Evolutionary conservation across 768 basidiomycete genomes (phyloP).

Genomic region (Amyloporia xantha): DNA sequence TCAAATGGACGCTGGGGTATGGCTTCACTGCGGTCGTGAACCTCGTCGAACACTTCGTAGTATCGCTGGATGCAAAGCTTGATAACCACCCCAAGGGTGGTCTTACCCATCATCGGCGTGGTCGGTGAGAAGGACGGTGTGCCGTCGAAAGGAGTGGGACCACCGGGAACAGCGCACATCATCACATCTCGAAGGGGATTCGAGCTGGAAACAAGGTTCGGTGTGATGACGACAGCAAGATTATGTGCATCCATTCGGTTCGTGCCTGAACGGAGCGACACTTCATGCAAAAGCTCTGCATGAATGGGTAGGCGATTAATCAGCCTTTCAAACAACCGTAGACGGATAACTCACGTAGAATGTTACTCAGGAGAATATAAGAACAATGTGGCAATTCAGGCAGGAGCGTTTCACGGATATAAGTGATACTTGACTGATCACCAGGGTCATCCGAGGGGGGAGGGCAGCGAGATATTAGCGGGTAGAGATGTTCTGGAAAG

Average conservation of each 20-base stretch:
- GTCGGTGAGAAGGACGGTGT: slow-evolving; percentile 16
- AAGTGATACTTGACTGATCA: slow-evolving; percentile 53
- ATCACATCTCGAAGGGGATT: slow-evolving; percentile 65
- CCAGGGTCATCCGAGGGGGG: slow-evolving; percentile 40
- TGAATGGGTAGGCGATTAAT: background rate
- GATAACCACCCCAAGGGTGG: slow-evolving; percentile 65
- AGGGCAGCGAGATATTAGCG: slow-evolving; percentile 63
- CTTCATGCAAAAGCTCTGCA: slow-evolving; percentile 73
- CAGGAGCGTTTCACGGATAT: slow-evolving; percentile 64
- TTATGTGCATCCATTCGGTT: slow-evolving; percentile 85
- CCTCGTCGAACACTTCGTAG: slow-evolving; percentile 81
- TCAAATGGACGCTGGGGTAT: slow-evolving; percentile 6
- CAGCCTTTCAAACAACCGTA: background rate
- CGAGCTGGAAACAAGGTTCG: slow-evolving; percentile 69
- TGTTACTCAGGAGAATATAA: slow-evolving; percentile 65
- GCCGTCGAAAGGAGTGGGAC: slow-evolving; percentile 32
- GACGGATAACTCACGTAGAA: slow-evolving; percentile 31
- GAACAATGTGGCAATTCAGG: slow-evolving; percentile 63
- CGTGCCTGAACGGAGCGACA: slow-evolving; percentile 55
- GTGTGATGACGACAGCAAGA: slow-evolving; percentile 70
- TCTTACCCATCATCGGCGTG: slow-evolving; percentile 36
- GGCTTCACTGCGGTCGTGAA: slow-evolving; percentile 65
- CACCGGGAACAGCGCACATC: slow-evolving; percentile 61
- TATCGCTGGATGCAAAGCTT: slow-evolving; percentile 77
- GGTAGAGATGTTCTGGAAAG: slow-evolving; percentile 68